These are phyloP conservation scores for Aspergillus coremiiformis DNA, from an alignment of 495 filamentous ascomycete species.

Conservation along the genomic window DNA sequence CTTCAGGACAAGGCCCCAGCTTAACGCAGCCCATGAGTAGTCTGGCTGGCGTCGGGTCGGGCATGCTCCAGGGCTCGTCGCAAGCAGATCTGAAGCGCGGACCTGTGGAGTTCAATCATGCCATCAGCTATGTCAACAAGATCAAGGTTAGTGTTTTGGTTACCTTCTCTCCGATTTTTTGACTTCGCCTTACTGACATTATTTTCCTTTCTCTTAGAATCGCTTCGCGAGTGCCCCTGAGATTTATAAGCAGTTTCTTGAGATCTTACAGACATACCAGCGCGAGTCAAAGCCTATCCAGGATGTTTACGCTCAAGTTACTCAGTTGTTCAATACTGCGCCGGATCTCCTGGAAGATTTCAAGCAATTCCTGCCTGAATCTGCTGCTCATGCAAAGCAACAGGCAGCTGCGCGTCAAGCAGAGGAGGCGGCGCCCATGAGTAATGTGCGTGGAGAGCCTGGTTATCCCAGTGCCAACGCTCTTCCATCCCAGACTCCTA, in stretches of 20 bases:
- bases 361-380: constrained; percentile 97
- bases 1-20: constrained; percentile 40
- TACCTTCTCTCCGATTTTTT: background rate
- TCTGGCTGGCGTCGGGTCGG: constrained; percentile 37
- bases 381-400: constrained; percentile 81
- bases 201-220: constrained; percentile 51
- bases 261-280: constrained; percentile 98
- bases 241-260: constrained; percentile 98
- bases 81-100: constrained; percentile 69
- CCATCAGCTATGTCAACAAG: constrained; percentile 99
- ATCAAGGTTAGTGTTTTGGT: constrained; percentile 67
- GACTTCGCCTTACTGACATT: background rate
- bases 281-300: constrained; percentile 97
- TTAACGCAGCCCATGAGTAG: constrained; percentile 42
- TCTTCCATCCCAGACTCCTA: constrained; percentile 42
- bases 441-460: constrained; percentile 51
- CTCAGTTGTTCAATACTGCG: constrained; percentile 82
- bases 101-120: constrained; percentile 98
- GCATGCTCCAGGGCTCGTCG: constrained; percentile 37
- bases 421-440: constrained; percentile 58
- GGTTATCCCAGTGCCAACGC: constrained; percentile 34
- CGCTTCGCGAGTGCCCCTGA: constrained; percentile 92
- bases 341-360: constrained; percentile 98
- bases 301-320: constrained; percentile 97
- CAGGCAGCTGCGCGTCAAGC: constrained; percentile 54